These are phyloP conservation scores for Podospora pseudocomata DNA, from an alignment of 495 filamentous ascomycete species.

Conservation along the genomic window DNA sequence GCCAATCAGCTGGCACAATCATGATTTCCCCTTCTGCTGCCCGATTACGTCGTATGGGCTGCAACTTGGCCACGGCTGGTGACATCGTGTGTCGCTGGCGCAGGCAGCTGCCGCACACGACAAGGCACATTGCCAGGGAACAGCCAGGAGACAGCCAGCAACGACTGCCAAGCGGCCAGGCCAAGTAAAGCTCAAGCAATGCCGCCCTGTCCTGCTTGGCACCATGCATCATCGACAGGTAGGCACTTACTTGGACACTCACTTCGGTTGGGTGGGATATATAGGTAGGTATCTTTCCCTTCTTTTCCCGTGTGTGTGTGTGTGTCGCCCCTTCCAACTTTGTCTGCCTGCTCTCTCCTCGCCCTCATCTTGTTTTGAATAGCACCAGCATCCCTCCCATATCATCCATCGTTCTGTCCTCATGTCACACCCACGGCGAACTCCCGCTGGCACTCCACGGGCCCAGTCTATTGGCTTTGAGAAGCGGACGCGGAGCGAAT, in stretches of 20 bases:
- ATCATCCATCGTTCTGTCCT: not conserved
- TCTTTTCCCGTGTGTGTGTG: no score
- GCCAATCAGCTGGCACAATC: not conserved
- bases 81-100: not conserved
- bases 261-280: not conserved
- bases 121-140: not conserved
- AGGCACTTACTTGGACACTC: not conserved
- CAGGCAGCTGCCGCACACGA: not conserved
- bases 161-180: not conserved
- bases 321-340: not conserved
- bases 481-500: slow-evolving; percentile 38
- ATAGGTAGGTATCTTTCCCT: not conserved
- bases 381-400: no score
- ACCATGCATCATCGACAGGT: not conserved
- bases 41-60: not conserved
- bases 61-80: not conserved
- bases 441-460: slow-evolving; percentile 3
- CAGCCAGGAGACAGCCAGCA: not conserved
- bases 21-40: not conserved
- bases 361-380: not conserved
- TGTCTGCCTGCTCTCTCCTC: not conserved
- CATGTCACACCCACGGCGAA: slow-evolving; percentile 8
- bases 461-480: slow-evolving; percentile 23
- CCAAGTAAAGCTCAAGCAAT: not conserved
- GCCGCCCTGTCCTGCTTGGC: not conserved